Conservation (phyloP, 2,329 filamentous ascomycete species). For the Colletotrichum sp. region DNA sequence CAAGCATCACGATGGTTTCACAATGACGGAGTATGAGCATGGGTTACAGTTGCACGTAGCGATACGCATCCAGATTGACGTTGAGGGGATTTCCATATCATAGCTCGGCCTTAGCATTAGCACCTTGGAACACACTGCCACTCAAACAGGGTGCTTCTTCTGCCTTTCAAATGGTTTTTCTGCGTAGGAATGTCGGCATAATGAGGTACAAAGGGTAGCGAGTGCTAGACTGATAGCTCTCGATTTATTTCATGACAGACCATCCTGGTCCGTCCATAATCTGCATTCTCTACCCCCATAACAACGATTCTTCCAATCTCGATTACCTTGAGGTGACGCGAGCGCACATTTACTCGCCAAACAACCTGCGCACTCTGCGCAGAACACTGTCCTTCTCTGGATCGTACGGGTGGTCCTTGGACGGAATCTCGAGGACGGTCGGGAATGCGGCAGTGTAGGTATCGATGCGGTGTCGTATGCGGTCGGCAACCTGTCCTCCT, state of each 20-base stretch:
- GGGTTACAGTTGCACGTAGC: constrained; percentile 12
- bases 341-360: constrained; percentile 64
- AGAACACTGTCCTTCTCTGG: constrained; percentile 98
- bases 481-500: constrained; percentile 78
- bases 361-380: constrained; percentile 75
- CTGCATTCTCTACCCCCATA: not conserved
- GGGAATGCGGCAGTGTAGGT: constrained; percentile 94
- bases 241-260: constrained; percentile 4
- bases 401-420: constrained; percentile 98
- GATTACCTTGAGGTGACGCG: not conserved
- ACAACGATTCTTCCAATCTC: not conserved
- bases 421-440: constrained; percentile 94
- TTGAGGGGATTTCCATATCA: not conserved
- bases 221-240: constrained; percentile 8
- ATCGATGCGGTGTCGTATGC: constrained; percentile 90
- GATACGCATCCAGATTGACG: constrained; percentile 7
- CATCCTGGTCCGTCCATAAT: not conserved
- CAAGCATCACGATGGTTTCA: constrained; percentile 2
- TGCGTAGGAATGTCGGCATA: constrained; percentile 17
- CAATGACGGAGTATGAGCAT: constrained; percentile 15
- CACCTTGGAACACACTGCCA: not conserved
- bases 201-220: constrained; percentile 20
- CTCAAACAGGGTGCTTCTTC: not conserved
- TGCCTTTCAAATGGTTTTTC: not conserved
- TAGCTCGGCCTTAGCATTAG: constrained; percentile 18